Evolutionary conservation across 257 asterid genomes (phyloP), one percentile per base, ranked within the genome.

Genomic region (Penstemon eatonii): DNA sequence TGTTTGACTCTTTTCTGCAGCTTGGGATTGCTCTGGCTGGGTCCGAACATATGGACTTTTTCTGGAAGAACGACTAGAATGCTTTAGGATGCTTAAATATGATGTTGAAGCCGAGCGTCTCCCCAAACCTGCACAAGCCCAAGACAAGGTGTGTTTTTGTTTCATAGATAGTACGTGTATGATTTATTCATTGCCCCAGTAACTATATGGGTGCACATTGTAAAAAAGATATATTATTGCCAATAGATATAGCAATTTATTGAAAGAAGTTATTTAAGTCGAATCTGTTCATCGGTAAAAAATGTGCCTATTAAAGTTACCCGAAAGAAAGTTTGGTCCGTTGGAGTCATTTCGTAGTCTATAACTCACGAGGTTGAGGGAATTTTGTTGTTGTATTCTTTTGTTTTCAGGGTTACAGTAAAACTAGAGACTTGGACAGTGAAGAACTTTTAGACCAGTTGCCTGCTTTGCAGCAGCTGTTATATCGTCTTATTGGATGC

Each of bases 21-120:
- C 98, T 49, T 92, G 98, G 98, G 98, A 92, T 76, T 92, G 87
- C 80, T 90, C 97, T 75, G 98, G 86, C 13, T 90, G 98, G 98
- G 96, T 89, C 39, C 85, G 98, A 62, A 83, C 95, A 13, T 92
- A 92, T 79, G 97, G 86, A 38, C 85, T 86, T 56, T 89, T 87
- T 79, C 67, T 92, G 85, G 98, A 92, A 79, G 96, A 92, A 76
- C 86, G 98, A n/a, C 83, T 92, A 36, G 97, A 92, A 80, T 92
- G 97, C 84, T 85, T 85, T 80, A 82, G 91, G 84, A 70, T 86
- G 64, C 75, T 90, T 38, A 88, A 84, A 79, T 90, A 86, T 76
- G 99, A 93, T 65, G 87, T 90, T 83, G 99, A 93, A 84, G 82
- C 97, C 1, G 99, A 93, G 82, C 95, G 96, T 60, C 96, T 93